phyloP scores from a whole-genome alignment of 768 basidiomycete genomes.

The Boletus vinaceobasis region DNA sequence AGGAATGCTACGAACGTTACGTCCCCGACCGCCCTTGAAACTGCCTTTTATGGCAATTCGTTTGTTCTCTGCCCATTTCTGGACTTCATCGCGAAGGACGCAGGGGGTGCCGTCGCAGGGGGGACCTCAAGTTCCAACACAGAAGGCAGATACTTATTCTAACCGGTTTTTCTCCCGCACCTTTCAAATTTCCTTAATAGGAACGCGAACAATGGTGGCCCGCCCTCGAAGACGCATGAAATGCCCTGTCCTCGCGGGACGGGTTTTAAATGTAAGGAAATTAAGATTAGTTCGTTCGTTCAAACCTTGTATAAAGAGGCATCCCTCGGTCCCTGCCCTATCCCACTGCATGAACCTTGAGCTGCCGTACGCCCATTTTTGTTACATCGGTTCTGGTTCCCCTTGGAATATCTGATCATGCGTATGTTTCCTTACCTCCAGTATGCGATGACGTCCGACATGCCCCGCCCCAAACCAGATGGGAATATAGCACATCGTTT shows the following conservation, averaged over 20 bases:
- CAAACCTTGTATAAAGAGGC: slow-evolving; percentile 37
- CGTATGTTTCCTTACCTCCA: slow-evolving; percentile 28
- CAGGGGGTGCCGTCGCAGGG: slow-evolving; percentile 25
- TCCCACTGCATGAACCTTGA: slow-evolving; percentile 33
- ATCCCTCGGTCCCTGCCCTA: slow-evolving; percentile 29
- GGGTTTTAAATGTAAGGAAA: slow-evolving; percentile 28
- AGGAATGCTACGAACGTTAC: slow-evolving; percentile 28
- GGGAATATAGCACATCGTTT: slow-evolving; percentile 27
- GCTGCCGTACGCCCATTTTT: slow-evolving; percentile 37
- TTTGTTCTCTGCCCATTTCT: slow-evolving; percentile 36
- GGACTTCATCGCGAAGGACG: slow-evolving; percentile 26
- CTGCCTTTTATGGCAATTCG: slow-evolving; percentile 35
- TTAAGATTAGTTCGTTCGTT: slow-evolving; percentile 28
- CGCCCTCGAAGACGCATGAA: slow-evolving; percentile 19
- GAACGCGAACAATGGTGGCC: slow-evolving; percentile 32
- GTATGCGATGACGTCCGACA: slow-evolving; percentile 37
- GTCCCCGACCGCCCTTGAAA: slow-evolving; percentile 35
- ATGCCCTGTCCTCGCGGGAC: slow-evolving; percentile 20
- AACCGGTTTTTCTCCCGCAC: slow-evolving; percentile 27
- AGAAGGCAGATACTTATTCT: slow-evolving; percentile 32
- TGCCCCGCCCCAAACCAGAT: slow-evolving; percentile 34
- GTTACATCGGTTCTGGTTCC: slow-evolving; percentile 24
- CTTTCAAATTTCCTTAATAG: slow-evolving; percentile 33
- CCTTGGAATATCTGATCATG: slow-evolving; percentile 27
- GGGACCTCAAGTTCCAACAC: slow-evolving; percentile 31